Conservation (phyloP, 176 grass and related monocot species). For the Hsuehochloa calcarea region DNA sequence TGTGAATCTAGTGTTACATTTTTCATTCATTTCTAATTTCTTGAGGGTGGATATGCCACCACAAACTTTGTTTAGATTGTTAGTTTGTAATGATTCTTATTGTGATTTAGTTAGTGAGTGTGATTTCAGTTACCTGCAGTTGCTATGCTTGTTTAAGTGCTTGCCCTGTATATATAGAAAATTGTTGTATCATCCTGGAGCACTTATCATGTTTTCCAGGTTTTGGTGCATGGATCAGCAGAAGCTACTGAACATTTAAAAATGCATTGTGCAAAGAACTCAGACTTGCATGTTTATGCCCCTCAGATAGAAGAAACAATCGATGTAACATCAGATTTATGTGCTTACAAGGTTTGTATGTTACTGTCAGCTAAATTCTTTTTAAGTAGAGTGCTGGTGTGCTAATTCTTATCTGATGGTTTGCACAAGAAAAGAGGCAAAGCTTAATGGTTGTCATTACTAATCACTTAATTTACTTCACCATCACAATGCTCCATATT, state of each 20-base stretch:
- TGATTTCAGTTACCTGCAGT: conserved; percentile 22
- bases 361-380: conserved; percentile 6
- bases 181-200: conserved; percentile 16
- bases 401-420: conserved; percentile 17
- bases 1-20: conserved; percentile 9
- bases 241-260: conserved; percentile 98
- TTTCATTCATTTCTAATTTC: conserved; percentile 28
- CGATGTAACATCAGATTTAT: conserved; percentile 98
- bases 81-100: neutral
- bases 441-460: neutral
- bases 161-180: neutral
- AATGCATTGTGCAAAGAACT: conserved; percentile 81
- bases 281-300: conserved; percentile 86
- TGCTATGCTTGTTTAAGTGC: conserved; percentile 21
- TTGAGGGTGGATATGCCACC: neutral
- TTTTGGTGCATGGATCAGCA: conserved; percentile 92
- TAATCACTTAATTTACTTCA: conserved; percentile 23
- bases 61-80: conserved; percentile 8
- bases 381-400: conserved; percentile 10
- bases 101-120: conserved; percentile 12
- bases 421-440: conserved; percentile 1
- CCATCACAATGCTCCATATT: neutral
- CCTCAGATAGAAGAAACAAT: conserved; percentile 96
- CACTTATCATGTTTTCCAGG: conserved; percentile 37
- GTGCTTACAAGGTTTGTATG: conserved; percentile 86